These are phyloP conservation scores for Botrytis sinoallii DNA, from an alignment of 2,329 filamentous ascomycete genomes.

Conservation along the genomic window DNA sequence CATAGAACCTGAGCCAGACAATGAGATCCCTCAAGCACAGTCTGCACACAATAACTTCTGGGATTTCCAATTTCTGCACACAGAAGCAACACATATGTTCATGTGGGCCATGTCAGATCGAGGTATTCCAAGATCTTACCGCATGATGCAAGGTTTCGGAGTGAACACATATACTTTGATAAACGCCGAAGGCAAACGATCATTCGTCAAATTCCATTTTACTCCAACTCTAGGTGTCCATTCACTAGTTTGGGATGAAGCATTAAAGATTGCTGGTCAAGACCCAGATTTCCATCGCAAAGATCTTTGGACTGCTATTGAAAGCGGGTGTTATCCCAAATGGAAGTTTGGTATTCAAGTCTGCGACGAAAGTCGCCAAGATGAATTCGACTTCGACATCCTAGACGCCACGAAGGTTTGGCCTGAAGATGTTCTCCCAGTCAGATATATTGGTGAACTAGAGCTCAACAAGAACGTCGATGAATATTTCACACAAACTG, in stretches of 20 bases:
- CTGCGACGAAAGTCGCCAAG: constrained; percentile 65
- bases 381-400: constrained; percentile 65
- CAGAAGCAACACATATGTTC: constrained; percentile 74
- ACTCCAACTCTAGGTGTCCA: constrained; percentile 68
- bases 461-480: constrained; percentile 78
- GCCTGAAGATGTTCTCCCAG: constrained; percentile 73
- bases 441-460: constrained; percentile 75
- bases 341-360: constrained; percentile 84
- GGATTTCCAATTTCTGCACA: constrained; percentile 67
- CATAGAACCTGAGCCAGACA: constrained; percentile 66
- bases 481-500: constrained; percentile 78
- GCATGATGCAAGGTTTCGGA: constrained; percentile 85
- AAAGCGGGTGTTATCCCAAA: constrained; percentile 65
- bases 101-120: constrained; percentile 78
- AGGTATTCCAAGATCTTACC: constrained; percentile 68
- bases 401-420: constrained; percentile 83
- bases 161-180: constrained; percentile 74
- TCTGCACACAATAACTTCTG: constrained; percentile 73
- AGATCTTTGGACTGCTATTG: constrained; percentile 72
- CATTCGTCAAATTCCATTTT: constrained; percentile 77
- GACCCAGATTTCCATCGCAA: constrained; percentile 82
- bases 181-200: constrained; percentile 64
- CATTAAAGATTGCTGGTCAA: constrained; percentile 57
- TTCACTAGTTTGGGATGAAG: constrained; percentile 76
- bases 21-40: constrained; percentile 69